Evolutionary conservation across 352 stramenopile genomes (phyloP), one percentile per base, ranked within the genome.

Genomic region (Aphanomyces euteiches): DNA sequence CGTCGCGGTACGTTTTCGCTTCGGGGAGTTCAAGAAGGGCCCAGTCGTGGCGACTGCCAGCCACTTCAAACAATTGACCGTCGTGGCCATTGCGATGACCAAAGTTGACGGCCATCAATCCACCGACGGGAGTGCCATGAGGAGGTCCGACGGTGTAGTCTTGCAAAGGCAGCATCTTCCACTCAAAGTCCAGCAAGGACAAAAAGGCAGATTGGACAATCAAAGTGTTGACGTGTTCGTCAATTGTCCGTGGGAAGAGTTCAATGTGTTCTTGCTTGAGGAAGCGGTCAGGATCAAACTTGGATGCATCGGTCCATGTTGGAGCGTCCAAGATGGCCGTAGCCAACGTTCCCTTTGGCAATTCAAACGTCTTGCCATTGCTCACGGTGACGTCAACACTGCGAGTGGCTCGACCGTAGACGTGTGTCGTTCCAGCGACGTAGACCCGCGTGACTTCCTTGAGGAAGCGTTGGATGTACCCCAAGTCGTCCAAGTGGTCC

Each of bases 101-200:
- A n/a, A 70, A 70, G 12, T 28, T 36, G 15, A 70, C 47, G 1
- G 45, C 64, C 64, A 70, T 63, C 37, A 70, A 41, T 13, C 47
- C 19, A 1, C 64, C 64, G 4, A 47, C 17, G 12, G 64, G 64
- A 38, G 64, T 70, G 13, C 34, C 34, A 8, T 19, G 47, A 17
- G 48, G n/a, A 7, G 2, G 34, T 3, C 50, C 41, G 15, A 60
- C 12, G 7, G 43, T 5, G 39, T 70, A 70, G n/a, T 61, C 34
- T 61, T 70, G 64, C 12, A 17, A 5, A 34, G 64, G 64, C 4
- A 63, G 13, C 64, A 70, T 70, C 19, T 70, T 40, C 64, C 64
- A 70, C 36, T 36, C 37, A 63, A 53, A 70, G 39, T 70, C 64
- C 41, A 70, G 47, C 5, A 37, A 37, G 37, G 64, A 60, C 37